A percentile compares a stretch with the other conserved stretches of the same genome.
These are phyloP conservation scores for Gautieria morchelliformis DNA, from an alignment of 768 basidiomycete species.

Conservation along the genomic window DNA sequence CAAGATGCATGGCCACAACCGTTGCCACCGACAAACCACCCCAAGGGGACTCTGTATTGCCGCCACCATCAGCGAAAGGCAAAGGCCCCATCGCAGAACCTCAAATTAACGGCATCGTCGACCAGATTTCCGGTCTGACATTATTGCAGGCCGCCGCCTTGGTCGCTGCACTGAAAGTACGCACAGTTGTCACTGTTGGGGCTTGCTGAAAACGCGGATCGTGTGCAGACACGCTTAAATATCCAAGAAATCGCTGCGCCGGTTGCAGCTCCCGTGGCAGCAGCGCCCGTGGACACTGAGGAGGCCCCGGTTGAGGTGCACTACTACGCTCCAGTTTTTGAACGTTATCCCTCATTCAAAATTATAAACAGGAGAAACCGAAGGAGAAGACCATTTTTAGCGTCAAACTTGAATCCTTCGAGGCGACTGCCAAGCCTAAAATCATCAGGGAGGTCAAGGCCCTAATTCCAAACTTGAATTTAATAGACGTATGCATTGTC, in stretches of 20 bases:
- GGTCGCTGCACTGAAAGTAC: constrained; percentile 82
- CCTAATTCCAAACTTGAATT: constrained; percentile 86
- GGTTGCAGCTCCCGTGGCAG: constrained; percentile 50
- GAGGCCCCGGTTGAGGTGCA: constrained; percentile 59
- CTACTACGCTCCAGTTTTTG: background rate
- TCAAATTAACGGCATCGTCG: constrained; percentile 73
- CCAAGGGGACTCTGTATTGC: constrained; percentile 13
- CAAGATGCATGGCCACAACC: constrained; percentile 48
- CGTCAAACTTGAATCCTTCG: constrained; percentile 91
- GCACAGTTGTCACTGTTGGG: constrained; percentile 9
- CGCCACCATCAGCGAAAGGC: background rate
- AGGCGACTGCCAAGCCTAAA: constrained; percentile 87
- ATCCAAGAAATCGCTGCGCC: constrained; percentile 97
- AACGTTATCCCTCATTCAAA: background rate
- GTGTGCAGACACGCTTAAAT: constrained; percentile 70
- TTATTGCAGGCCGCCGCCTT: constrained; percentile 93
- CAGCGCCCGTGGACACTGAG: constrained; percentile 41
- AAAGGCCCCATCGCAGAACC: constrained; percentile 40
- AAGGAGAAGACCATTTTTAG: constrained; percentile 99
- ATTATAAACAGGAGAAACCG: constrained; percentile 64
- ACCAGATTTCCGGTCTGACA: constrained; percentile 83
- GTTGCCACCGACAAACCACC: constrained; percentile 35
- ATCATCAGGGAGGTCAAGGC: constrained; percentile 97
- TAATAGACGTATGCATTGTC: constrained; percentile 75
- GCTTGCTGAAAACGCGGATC: background rate